phyloP scores from a whole-genome alignment of 345 rosid genomes.

The Leavenworthia alabamica region DNA sequence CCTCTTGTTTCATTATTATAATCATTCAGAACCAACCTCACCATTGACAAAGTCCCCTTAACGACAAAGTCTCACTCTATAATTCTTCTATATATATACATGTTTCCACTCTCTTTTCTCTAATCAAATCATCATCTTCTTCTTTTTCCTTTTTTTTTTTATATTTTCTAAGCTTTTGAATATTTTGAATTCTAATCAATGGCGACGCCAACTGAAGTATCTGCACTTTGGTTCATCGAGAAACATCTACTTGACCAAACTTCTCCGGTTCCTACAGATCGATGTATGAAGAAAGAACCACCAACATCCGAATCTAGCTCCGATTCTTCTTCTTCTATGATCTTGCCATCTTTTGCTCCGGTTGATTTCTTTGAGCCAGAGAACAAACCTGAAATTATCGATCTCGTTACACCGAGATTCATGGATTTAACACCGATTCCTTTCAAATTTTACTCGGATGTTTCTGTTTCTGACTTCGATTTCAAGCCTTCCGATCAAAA shows the following conservation, averaged over 20 bases:
- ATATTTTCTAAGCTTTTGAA: background rate
- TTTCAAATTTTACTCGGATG: constrained; percentile 25
- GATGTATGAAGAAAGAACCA: constrained; percentile 10
- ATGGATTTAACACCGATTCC: background rate
- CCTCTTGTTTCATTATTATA: background rate
- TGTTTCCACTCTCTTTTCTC: constrained; percentile 26
- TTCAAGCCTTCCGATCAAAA: background rate
- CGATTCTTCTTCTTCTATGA: constrained; percentile 25
- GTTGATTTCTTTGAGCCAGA: constrained; percentile 31
- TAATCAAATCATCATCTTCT: constrained; percentile 23
- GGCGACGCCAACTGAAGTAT: constrained; percentile 37
- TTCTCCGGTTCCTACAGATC: constrained; percentile 29
- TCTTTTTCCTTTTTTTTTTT: background rate
- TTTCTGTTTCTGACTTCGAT: constrained; percentile 8
- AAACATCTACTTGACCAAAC: constrained; percentile 49
- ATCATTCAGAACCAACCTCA: background rate
- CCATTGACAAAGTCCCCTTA: constrained; percentile 23
- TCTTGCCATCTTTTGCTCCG: constrained; percentile 1
- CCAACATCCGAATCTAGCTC: constrained; percentile 18
- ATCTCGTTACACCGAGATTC: constrained; percentile 34
- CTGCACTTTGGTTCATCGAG: constrained; percentile 47
- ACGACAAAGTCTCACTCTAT: background rate
- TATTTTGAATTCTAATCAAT: constrained; percentile 2
- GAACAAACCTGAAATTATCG: constrained; percentile 35
- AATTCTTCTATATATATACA: background rate